phyloP scores from a whole-genome alignment of 2,329 filamentous ascomycete genomes.

The Penicillium italicum region DNA sequence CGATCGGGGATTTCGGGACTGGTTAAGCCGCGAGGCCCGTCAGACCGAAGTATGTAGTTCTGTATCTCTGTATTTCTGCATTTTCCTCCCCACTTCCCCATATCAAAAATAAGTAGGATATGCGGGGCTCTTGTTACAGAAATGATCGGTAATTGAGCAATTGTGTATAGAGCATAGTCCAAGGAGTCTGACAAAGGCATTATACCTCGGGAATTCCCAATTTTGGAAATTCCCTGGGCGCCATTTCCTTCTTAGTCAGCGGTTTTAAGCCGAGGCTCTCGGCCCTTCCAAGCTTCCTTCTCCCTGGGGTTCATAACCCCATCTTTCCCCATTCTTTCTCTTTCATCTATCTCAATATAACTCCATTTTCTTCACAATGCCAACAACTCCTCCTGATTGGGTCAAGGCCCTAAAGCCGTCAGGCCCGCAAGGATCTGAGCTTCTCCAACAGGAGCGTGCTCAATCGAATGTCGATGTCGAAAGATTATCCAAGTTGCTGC shows the following conservation, averaged over 20 bases:
- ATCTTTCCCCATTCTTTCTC: slow-evolving; percentile 3
- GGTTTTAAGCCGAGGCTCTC: slow-evolving; percentile 19
- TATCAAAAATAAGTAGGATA: not conserved
- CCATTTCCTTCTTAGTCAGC: slow-evolving; percentile 9
- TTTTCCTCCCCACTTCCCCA: not conserved
- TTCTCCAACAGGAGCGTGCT: slow-evolving; percentile 65
- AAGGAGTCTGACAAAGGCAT: not conserved
- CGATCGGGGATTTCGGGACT: slow-evolving; percentile 14
- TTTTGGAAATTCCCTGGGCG: not conserved
- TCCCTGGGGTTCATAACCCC: slow-evolving; percentile 20
- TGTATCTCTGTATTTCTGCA: too few relatives aligned
- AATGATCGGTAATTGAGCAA: not conserved
- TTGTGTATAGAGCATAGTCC: not conserved
- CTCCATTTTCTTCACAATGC: slow-evolving; percentile 24
- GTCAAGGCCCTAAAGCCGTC: slow-evolving; percentile 64
- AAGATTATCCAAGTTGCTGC: slow-evolving; percentile 64
- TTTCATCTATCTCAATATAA: not conserved
- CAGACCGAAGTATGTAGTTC: too few relatives aligned
- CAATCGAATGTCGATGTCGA: slow-evolving; percentile 65
- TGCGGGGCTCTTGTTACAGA: not conserved
- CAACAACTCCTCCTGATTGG: slow-evolving; percentile 55
- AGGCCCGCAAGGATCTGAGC: slow-evolving; percentile 64
- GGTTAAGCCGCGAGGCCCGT: slow-evolving; percentile 2
- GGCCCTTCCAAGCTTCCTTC: slow-evolving; percentile 8
- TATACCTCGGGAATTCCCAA: not conserved